phyloP scores from a whole-genome alignment of 495 filamentous ascomycete species.

The Penicillium roqueforti region DNA sequence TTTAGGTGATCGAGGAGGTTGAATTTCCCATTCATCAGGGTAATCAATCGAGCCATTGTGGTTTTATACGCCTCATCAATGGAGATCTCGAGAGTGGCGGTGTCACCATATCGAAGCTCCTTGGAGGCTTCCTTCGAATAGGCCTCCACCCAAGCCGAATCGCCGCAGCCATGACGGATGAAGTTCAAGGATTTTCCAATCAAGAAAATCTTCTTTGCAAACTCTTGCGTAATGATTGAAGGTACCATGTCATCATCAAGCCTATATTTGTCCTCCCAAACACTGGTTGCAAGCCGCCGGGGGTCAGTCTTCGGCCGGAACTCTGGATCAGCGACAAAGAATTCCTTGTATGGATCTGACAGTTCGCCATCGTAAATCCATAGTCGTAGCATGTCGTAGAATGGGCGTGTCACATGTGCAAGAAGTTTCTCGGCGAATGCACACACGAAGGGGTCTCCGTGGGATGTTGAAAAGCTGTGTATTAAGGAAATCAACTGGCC shows the following conservation, averaged over 20 bases:
- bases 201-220: slow-evolving; percentile 91
- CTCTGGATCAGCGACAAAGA: slow-evolving; percentile 83
- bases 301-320: slow-evolving; percentile 45
- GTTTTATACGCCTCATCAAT: slow-evolving; percentile 97
- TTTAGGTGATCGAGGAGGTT: slow-evolving; percentile 87
- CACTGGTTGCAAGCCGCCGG: slow-evolving; percentile 71
- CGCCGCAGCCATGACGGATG: slow-evolving; percentile 89
- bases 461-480: slow-evolving; percentile 85
- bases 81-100: slow-evolving; percentile 80
- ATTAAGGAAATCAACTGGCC: slow-evolving; percentile 93
- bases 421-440: slow-evolving; percentile 92
- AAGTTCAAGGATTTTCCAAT: slow-evolving; percentile 99
- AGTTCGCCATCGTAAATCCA: slow-evolving; percentile 99
- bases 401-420: slow-evolving; percentile 86
- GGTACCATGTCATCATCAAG: slow-evolving; percentile 82
- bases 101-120: slow-evolving; percentile 91
- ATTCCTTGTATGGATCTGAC: slow-evolving; percentile 91
- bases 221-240: slow-evolving; percentile 84
- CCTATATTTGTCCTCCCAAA: slow-evolving; percentile 98
- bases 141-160: slow-evolving; percentile 90
- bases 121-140: slow-evolving; percentile 95
- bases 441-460: slow-evolving; percentile 92
- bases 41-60: slow-evolving; percentile 92
- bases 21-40: slow-evolving; percentile 91
- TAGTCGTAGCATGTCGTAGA: slow-evolving; percentile 91